These are phyloP conservation scores for Ceratocystis smalleyi DNA, from an alignment of 2,329 filamentous ascomycete species.

Conservation along the genomic window DNA sequence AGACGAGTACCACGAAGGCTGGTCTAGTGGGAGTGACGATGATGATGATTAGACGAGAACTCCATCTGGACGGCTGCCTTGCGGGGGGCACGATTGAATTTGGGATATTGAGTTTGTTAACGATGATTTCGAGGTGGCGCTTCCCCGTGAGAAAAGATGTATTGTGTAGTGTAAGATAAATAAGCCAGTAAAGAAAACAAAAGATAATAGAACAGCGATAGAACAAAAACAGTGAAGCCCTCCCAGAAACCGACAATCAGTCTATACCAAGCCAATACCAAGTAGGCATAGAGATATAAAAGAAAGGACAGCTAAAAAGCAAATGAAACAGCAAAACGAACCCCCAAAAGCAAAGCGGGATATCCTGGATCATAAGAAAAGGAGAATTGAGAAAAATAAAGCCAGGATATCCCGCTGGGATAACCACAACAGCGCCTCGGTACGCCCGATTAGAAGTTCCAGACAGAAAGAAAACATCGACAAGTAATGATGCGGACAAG, in stretches of 20 bases:
- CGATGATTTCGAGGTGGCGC: not conserved
- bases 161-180: conserved; percentile 7
- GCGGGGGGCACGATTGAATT: not conserved
- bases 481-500: not conserved
- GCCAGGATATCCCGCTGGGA: not conserved
- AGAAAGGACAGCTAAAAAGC: not conserved
- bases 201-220: not conserved
- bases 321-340: not conserved
- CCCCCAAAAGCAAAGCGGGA: not conserved
- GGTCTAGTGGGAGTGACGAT: conserved; percentile 60
- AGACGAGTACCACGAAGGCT: conserved; percentile 79
- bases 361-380: not conserved
- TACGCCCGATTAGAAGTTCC: not conserved
- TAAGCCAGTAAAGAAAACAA: conserved; percentile 3
- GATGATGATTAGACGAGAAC: conserved; percentile 39
- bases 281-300: not conserved
- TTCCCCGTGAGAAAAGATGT: not conserved
- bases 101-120: not conserved
- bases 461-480: not conserved
- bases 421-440: not conserved
- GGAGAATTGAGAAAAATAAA: not conserved
- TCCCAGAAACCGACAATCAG: not conserved
- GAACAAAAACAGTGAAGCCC: not conserved
- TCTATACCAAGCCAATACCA: not conserved
- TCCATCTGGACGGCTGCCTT: not conserved